phyloP scores from a whole-genome alignment of 495 filamentous ascomycete species.

The Lindgomyces ingoldianus region DNA sequence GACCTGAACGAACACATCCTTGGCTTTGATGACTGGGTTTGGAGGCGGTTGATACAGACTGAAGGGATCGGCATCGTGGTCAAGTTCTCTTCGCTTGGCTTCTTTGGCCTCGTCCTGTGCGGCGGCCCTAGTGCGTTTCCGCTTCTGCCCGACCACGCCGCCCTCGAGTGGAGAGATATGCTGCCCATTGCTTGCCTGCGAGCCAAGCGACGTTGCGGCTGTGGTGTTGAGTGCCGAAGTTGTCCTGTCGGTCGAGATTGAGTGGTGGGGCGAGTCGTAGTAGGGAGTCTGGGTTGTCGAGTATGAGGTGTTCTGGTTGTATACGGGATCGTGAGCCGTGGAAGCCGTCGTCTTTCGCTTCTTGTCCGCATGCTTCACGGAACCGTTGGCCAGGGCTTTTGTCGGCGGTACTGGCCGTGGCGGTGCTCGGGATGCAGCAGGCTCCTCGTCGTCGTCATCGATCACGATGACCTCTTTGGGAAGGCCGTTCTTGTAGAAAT shows the following conservation, averaged over 20 bases:
- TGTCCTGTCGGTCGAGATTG: conserved; percentile 81
- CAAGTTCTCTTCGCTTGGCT: conserved; percentile 66
- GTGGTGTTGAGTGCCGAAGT: conserved; percentile 78
- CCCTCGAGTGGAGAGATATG: conserved; percentile 51
- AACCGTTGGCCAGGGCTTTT: conserved; percentile 41
- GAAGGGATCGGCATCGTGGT: conserved; percentile 68
- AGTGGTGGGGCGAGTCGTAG: conserved; percentile 62
- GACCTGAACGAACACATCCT: conserved; percentile 82
- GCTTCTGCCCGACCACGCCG: conserved; percentile 71
- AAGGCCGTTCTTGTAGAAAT: conserved; percentile 89
- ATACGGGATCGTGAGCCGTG: conserved; percentile 64
- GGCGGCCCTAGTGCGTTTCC: conserved; percentile 80
- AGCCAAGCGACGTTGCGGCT: conserved; percentile 85
- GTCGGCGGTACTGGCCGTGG: conserved; percentile 18
- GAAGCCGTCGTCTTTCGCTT: conserved; percentile 64
- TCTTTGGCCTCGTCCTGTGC: conserved; percentile 68
- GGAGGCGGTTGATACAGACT: conserved; percentile 80
- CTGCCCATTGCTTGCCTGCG: conserved; percentile 57
- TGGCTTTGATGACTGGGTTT: conserved; percentile 84
- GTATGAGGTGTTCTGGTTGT: conserved; percentile 62
- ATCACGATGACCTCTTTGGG: conserved; percentile 96
- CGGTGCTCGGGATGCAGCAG: not conserved
- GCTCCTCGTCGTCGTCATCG: conserved; percentile 77
- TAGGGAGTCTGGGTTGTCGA: conserved; percentile 72
- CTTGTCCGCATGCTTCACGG: conserved; percentile 60